phyloP scores from a whole-genome alignment of 139 green algal species.

The Mesostigma viride region DNA sequence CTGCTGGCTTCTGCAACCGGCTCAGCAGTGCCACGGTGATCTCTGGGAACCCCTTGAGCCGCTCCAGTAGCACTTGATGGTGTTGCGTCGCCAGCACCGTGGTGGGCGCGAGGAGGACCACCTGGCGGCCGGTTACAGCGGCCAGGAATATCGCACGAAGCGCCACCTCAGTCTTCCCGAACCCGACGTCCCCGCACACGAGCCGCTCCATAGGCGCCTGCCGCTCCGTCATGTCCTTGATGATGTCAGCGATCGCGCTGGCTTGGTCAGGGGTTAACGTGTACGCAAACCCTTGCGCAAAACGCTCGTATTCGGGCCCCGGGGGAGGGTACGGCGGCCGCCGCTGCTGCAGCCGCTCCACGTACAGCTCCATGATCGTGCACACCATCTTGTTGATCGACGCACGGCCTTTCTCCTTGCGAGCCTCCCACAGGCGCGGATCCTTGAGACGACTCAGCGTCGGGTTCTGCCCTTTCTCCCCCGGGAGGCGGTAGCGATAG shows the following conservation, averaged over 20 bases:
- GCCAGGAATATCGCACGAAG: constrained; percentile 35
- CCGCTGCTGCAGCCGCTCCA: constrained; percentile 17
- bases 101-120: constrained; percentile 40
- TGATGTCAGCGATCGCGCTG: background rate
- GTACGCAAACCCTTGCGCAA: constrained; percentile 21
- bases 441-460: constrained; percentile 30
- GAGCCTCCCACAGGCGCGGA: constrained; percentile 15
- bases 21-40: constrained; percentile 17
- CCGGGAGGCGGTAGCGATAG: constrained; percentile 17
- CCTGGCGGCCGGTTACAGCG: constrained; percentile 17
- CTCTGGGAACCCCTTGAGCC: constrained; percentile 14
- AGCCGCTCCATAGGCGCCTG: constrained; percentile 39
- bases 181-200: constrained; percentile 42
- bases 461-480: background rate
- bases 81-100: constrained; percentile 44
- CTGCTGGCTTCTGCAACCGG: constrained; percentile 18
- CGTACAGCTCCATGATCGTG: constrained; percentile 34
- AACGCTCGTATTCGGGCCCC: constrained; percentile 1
- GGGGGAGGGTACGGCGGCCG: constrained; percentile 16
- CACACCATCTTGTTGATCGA: constrained; percentile 24
- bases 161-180: constrained; percentile 46
- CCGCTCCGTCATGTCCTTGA: constrained; percentile 24
- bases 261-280: constrained; percentile 22
- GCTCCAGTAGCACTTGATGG: constrained; percentile 21
- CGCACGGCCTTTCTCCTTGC: constrained; percentile 20